phyloP scores from a whole-genome alignment of 441 rosid species.

The Syzygium malaccense region DNA sequence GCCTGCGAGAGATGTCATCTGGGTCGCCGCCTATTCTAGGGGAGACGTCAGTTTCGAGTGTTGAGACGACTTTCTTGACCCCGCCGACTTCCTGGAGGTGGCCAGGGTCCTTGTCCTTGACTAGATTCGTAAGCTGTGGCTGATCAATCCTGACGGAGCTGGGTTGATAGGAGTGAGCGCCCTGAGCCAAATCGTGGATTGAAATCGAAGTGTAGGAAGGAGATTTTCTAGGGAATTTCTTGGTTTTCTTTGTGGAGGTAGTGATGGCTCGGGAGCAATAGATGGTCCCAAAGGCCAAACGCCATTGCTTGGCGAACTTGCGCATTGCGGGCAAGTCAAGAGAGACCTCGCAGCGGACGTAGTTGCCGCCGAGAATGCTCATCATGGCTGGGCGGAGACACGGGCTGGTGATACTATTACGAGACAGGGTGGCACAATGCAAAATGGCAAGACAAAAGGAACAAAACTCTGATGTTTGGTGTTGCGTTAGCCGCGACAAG shows the following conservation, averaged over 20 bases:
- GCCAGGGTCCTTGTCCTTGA: background rate
- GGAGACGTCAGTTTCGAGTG: background rate
- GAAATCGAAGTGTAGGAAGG: background rate
- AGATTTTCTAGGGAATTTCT: accelerated
- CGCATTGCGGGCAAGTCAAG: background rate
- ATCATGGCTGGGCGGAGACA: background rate
- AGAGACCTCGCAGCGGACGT: background rate
- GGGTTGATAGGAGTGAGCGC: background rate
- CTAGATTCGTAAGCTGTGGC: background rate
- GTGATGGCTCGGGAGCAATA: background rate
- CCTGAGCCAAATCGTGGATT: background rate
- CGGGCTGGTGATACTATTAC: too few relatives aligned
- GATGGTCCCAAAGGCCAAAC: accelerated
- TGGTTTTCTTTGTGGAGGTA: background rate
- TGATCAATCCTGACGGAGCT: background rate
- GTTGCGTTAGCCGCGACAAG: background rate
- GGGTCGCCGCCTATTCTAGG: background rate
- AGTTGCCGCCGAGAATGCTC: background rate
- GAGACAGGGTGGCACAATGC: background rate
- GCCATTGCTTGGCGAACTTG: background rate
- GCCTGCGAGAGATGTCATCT: background rate
- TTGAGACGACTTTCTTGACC: background rate
- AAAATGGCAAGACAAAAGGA: background rate
- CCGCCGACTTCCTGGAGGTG: background rate
- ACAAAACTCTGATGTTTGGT: background rate